Base-by-base conservation (phyloP, 108 stramenopile genomes). In the Asterionellopsis glacialis region DNA sequence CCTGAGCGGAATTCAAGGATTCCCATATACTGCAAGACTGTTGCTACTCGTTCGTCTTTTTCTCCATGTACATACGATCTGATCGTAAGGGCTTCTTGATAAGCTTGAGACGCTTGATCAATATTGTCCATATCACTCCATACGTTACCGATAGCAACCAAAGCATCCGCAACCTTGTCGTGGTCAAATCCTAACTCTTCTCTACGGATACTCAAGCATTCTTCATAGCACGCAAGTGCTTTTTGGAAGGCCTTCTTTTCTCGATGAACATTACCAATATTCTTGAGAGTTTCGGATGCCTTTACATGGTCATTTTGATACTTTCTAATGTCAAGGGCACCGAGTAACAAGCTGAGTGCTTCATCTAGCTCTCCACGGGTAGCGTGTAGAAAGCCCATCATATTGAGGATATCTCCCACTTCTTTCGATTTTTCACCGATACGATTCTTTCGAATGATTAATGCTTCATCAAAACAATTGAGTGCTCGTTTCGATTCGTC, bases 231-330 rank as follows among this genome's bases (percentile, higher is more conserved):
- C 56, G 81, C 73, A 1, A 83, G 38, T 50, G 88, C 84, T 28
- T 75, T 51, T 14, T 81, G 69, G 44, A 61, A 59, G 38, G 85
- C 80, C 40, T 74, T 45, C 44, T 80, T 84, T 58, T 83, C 81
- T 42, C 80, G 73, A 66, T 86, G 83, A 16, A 88, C 68, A 59
- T 87, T 87, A 42, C 83, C 84, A 45, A 91, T 80, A 45, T 87
- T 88, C 72, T 83, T 83, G 25, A 91, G 73, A 1, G 90, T 91
- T 25, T 83, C 83, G 24, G 87, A 83, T 10, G 86, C 81, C 60
- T 86, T 88, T 0, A 71, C 57, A 43, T 75, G 71, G 49, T 91
- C 85, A 26, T 72, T 72, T 38, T 82, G 72, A 13, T 63, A 52
- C 43, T 76, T 83, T 26, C 87, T 62, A 11, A 91, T 82, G 39